Percentiles rank a stretch among this genome's conserved stretches.
Conservation (phyloP, 164 flowering plant genomes). For the Nymphaea thermarum region DNA sequence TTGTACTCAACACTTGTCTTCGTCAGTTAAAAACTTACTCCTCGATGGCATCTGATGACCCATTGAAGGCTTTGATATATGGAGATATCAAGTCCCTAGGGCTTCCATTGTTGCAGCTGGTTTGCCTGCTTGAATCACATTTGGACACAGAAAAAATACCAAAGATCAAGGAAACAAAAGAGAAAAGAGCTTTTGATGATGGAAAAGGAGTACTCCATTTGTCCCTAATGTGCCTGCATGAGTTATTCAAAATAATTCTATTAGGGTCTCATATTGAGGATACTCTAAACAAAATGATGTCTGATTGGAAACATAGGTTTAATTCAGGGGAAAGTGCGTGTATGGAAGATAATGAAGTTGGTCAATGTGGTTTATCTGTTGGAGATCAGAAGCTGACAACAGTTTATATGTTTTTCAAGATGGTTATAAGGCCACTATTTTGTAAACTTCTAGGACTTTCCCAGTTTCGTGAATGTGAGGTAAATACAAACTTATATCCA, state of each 20-base stretch:
- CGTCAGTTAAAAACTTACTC: conserved; percentile 35
- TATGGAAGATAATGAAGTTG: conserved; percentile 16
- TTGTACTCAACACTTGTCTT: conserved; percentile 39
- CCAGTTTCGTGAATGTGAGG: conserved; percentile 49
- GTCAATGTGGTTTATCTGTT: conserved; percentile 15
- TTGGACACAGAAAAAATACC: conserved; percentile 14
- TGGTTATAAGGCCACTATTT: conserved; percentile 43
- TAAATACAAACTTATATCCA: conserved; percentile 9
- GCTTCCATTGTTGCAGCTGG: conserved; percentile 42
- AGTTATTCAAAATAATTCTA: conserved; percentile 27
- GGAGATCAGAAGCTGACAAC: conserved; percentile 25
- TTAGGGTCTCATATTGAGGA: conserved; percentile 13
- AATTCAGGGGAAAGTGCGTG: conserved; percentile 5
- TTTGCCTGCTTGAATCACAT: conserved; percentile 35
- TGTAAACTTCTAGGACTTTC: conserved; percentile 42
- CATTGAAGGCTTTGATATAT: conserved; percentile 38
- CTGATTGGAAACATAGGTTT: conserved; percentile 17
- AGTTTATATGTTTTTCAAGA: conserved; percentile 32
- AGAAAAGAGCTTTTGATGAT: conserved; percentile 31
- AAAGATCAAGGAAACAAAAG: conserved; percentile 34
- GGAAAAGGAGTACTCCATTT: conserved; percentile 33
- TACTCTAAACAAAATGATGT: conserved; percentile 42
- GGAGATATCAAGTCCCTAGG: conserved; percentile 59
- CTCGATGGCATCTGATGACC: conserved; percentile 29
- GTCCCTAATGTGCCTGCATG: conserved; percentile 54